phyloP scores from a whole-genome alignment of 495 filamentous ascomycete species.

The Trichoderma parareesei region DNA sequence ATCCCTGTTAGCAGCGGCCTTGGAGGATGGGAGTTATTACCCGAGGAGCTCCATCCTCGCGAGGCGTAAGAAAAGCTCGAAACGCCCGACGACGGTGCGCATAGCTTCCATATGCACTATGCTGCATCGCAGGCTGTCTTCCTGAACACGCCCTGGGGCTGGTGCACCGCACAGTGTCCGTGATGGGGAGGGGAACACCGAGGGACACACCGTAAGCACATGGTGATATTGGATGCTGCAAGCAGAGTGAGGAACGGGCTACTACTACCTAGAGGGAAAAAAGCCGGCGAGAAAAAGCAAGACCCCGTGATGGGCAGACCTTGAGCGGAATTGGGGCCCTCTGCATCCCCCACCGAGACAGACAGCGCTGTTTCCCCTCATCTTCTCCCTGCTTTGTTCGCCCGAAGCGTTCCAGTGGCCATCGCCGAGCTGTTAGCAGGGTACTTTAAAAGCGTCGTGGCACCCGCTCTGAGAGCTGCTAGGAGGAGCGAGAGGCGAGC shows the following conservation, averaged over 20 bases:
- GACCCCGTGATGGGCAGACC: background rate
- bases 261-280: background rate
- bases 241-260: no score
- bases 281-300: background rate
- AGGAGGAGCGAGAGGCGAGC: background rate
- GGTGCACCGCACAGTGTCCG: background rate
- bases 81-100: background rate
- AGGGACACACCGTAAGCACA: no score
- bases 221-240: background rate
- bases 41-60: background rate
- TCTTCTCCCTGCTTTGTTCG: background rate
- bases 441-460: background rate
- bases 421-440: no score
- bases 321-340: background rate
- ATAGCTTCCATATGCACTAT: background rate
- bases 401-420: background rate
- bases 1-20: background rate
- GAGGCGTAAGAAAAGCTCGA: background rate
- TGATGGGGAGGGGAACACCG: background rate
- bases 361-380: background rate
- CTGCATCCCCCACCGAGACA: slow-evolving; percentile 4
- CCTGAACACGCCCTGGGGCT: background rate
- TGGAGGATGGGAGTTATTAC: background rate
- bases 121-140: background rate
- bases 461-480: background rate